Evolutionary conservation across 768 basidiomycete species (phyloP).

Genomic region (Serendipita sp.): DNA sequence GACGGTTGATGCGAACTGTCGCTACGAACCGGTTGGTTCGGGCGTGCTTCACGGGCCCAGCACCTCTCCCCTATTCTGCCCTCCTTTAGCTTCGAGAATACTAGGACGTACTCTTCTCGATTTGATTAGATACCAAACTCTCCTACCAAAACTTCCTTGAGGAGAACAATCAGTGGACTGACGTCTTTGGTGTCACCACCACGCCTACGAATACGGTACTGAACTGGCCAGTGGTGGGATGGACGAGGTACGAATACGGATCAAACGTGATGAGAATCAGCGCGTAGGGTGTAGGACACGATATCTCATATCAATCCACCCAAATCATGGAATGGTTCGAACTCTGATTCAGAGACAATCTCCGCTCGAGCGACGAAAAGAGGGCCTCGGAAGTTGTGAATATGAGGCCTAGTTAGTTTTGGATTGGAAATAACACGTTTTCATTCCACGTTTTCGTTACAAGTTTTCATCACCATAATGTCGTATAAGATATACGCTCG

Average conservation of each 20-base stretch:
- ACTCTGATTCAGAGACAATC: background rate
- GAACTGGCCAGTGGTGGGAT: background rate
- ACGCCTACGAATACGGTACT: slow-evolving; percentile 20
- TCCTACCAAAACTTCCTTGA: slow-evolving; percentile 34
- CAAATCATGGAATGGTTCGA: background rate
- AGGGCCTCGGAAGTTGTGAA: too few species aligned
- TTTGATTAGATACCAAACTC: slow-evolving; percentile 26
- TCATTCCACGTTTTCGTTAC: too few species aligned
- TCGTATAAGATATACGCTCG: too few species aligned
- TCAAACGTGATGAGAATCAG: background rate
- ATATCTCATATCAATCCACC: background rate
- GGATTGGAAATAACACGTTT: too few species aligned
- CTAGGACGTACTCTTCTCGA: background rate
- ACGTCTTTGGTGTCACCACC: slow-evolving; percentile 29
- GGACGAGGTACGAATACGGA: background rate
- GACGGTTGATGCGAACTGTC: too few species aligned
- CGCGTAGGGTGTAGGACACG: background rate
- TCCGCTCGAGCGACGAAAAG: too few species aligned
- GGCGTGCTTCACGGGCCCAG: too few species aligned
- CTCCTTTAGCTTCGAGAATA: too few species aligned
- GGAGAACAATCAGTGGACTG: slow-evolving; percentile 40
- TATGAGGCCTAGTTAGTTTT: too few species aligned
- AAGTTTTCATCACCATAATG: too few species aligned
- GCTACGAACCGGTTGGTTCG: too few species aligned
- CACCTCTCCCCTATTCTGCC: too few species aligned